phyloP scores from a whole-genome alignment of 176 grass and related monocot species.

The Aegilops speltoides region DNA sequence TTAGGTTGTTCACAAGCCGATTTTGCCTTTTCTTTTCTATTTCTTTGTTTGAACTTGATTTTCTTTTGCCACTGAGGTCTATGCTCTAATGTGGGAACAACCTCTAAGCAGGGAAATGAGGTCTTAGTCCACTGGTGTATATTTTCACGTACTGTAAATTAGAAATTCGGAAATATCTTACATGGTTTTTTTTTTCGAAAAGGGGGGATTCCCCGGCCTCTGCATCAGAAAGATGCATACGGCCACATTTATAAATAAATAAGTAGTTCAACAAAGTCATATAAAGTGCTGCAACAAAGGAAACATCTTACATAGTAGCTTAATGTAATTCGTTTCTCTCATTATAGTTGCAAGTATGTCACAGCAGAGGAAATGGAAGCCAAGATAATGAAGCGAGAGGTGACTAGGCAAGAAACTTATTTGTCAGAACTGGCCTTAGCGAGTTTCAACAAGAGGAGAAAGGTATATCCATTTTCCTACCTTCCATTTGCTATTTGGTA shows the following conservation, averaged over 20 bases:
- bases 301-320: background rate
- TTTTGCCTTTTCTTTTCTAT: background rate
- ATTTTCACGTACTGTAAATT: background rate
- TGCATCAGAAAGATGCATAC: too few species aligned
- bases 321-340: background rate
- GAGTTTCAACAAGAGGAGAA: background rate
- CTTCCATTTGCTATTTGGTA: background rate
- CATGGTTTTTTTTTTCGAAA: too few species aligned
- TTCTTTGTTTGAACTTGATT: background rate
- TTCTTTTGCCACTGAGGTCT: background rate
- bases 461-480: background rate
- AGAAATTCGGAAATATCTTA: too few species aligned
- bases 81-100: background rate
- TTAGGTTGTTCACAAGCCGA: background rate
- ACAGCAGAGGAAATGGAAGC: background rate
- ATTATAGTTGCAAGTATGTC: background rate
- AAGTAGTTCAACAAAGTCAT: too few species aligned
- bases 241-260: too few species aligned
- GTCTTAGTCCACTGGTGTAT: too few species aligned
- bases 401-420: too few species aligned
- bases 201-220: too few species aligned
- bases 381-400: background rate
- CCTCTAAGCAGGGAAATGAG: background rate
- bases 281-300: too few species aligned
- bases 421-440: background rate